Evolutionary conservation across 1,284 basidiomycete species (phyloP).

Genomic region (Leccinum colubrinum): DNA sequence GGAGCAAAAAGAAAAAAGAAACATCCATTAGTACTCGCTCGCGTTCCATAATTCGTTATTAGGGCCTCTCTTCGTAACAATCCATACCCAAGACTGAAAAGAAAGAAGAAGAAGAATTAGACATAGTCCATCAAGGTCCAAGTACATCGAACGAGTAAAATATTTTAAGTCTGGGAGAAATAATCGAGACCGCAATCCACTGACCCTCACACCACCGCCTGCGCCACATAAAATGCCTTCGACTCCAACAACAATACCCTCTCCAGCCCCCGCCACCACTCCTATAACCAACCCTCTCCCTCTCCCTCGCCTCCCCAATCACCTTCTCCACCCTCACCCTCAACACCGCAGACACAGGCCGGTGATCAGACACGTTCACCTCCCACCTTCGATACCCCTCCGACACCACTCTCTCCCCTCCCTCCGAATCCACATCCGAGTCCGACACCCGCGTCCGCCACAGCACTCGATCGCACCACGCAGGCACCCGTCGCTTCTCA

Average conservation of each 20-base stretch:
- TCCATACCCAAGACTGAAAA: background rate
- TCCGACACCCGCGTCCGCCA: conserved; percentile 53
- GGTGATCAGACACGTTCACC: conserved; percentile 81
- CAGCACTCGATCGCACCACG: conserved; percentile 95
- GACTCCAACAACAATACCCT: conserved; percentile 48
- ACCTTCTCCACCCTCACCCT: conserved; percentile 72
- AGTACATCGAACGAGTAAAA: background rate
- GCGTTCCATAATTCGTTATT: background rate
- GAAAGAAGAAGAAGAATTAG: background rate
- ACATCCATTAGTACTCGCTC: no score
- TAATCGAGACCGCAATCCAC: background rate
- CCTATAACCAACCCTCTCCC: conserved; percentile 50
- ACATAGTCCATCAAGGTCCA: background rate
- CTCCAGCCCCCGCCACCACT: conserved; percentile 61
- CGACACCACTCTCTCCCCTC: conserved; percentile 55
- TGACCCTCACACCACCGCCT: conserved; percentile 24
- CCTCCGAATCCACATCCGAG: background rate
- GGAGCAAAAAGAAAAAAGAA: no score
- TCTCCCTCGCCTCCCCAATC: conserved; percentile 52
- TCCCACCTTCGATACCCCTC: conserved; percentile 80
- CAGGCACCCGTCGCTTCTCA: conserved; percentile 86
- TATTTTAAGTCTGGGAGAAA: background rate
- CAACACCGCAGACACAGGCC: conserved; percentile 84
- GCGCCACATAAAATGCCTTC: conserved; percentile 51
- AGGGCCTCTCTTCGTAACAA: background rate